Evolutionary conservation across 208 protist species (phyloP), one percentile per base, ranked within the genome.

Genomic region (Wallacemonas sp.): DNA sequence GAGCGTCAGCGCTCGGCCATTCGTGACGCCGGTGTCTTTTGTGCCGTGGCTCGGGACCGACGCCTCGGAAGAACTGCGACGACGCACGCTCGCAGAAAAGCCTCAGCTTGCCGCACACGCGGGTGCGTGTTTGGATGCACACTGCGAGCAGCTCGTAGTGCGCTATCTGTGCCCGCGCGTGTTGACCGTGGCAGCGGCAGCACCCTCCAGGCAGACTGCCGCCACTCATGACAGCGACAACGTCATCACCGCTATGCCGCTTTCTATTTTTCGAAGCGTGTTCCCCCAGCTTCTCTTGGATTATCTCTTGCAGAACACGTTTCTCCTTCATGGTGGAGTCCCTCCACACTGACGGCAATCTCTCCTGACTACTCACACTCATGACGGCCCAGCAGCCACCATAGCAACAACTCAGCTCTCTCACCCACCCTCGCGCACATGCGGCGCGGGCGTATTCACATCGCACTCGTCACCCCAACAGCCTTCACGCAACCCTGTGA

Each of bases 221-320:
- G 28, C 14, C 14, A 44, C 42, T 27, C 22, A 66, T 6, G 19
- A 39, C 5, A 0, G 3, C 3, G 56, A 21, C 15, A 54, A 56
- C 19, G 39, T 31, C 38, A 34, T 88, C 26, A 49, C 75, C 17
- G 58, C 75, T 2, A 89, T 95, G 81, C 88, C 88, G 9, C 67
- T 95, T 9, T 88, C 85, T 8, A 75, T 95, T 15, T 92, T 95
- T 39, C 85, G 88, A 19, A 63, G 73, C 0, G 75, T 72, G 1
- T 92, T 86, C 65, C 84, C 88, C 17, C 88, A 95, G 70, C 46
- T 87, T 34, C 77, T 95, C 44, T 63, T 95, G n/a, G 83, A 90
- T 59, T 95, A 83, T 51, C 47, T 95, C 36, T 77, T 95, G 1
- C 42, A 70, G 39, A 72, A 85, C 61, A 70, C 81, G 11, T 36